Base-by-base conservation (phyloP, 805 yeast species). In the Metschnikowia vanudenii region DNA sequence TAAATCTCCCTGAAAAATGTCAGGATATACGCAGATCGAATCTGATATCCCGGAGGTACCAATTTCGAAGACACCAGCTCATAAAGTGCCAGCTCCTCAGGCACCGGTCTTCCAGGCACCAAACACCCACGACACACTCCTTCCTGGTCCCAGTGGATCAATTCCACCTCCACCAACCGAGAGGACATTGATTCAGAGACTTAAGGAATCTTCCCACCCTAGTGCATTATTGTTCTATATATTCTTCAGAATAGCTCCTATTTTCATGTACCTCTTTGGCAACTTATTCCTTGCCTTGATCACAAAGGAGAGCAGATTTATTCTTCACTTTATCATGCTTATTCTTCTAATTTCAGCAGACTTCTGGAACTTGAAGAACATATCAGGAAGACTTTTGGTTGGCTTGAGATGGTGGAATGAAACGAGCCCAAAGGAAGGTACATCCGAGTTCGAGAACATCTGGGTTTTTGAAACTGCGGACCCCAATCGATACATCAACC, bases 371-470 rank as follows among this genome's bases (percentile, higher is more conserved):
- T 82, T 88, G 19, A 94, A 92, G 62, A 92, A 92, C 65, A 86
- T 92, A 20, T 75, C 96, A 17, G 99, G 99, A 1, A 72, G 98
- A 48, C 76, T 88, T 46, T 67, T 92, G 46, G 97, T 94, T 4
- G 98, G 97, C 0, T 74, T 94, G 53, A 76, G 95, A 53, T 92
- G 99, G 99, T 92, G 98, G 97, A 94, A 92, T 62, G 97, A 92
- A 62, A 64, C 70, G 3, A 67, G 59, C 43, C 51, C 56, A 13
- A 50, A 54, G 14, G 58, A 62, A 10, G 62, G 62, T 16, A 75
- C 90, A 0, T 72, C 77, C 24, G 68, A 65, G 16, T 67, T 67
- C 49, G 82, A 83, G 54, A 81, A 84, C 45, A 76, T 82, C 11
- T 88, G 96, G 96, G 96, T 89, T 17, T 88, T 88, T 59, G 96